Conservation (phyloP, 2,329 filamentous ascomycete genomes). For the Phialophora tarda region DNA sequence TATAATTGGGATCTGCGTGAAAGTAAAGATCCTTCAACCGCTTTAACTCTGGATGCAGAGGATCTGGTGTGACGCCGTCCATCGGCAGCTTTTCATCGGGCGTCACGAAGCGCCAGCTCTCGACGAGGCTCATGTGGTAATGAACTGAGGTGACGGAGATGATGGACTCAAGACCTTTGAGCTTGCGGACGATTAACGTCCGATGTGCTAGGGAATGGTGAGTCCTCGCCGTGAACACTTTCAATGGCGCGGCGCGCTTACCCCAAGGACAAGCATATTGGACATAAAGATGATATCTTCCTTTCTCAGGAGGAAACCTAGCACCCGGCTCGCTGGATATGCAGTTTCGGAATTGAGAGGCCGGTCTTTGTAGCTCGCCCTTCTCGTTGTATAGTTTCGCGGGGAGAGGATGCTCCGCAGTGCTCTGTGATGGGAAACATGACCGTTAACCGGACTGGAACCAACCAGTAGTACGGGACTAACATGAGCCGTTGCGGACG, state of each 20-base stretch:
- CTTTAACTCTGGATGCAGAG: conserved; percentile 68
- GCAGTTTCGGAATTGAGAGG: conserved; percentile 78
- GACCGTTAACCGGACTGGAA: not conserved
- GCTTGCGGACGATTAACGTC: conserved; percentile 51
- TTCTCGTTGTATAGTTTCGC: conserved; percentile 65
- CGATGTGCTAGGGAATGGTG: conserved; percentile 51
- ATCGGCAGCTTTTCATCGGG: conserved; percentile 61
- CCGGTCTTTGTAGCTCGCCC: conserved; percentile 89
- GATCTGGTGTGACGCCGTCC: conserved; percentile 52
- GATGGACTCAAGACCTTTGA: conserved; percentile 58
- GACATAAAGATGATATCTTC: conserved; percentile 90
- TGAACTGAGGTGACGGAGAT: conserved; percentile 75
- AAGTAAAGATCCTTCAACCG: conserved; percentile 77
- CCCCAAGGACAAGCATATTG: conserved; percentile 93
- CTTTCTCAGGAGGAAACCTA: conserved; percentile 81
- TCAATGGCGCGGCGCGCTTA: conserved; percentile 36
- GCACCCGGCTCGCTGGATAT: conserved; percentile 75
- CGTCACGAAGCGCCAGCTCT: conserved; percentile 76
- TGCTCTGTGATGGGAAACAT: conserved; percentile 63
- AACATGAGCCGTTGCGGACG: not conserved
- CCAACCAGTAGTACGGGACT: not conserved
- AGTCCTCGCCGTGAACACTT: not conserved
- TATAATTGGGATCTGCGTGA: conserved; percentile 68
- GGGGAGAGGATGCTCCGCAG: conserved; percentile 72
- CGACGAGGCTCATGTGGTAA: conserved; percentile 66